phyloP scores from a whole-genome alignment of 306 rosid species.

The Rosa multiflora region DNA sequence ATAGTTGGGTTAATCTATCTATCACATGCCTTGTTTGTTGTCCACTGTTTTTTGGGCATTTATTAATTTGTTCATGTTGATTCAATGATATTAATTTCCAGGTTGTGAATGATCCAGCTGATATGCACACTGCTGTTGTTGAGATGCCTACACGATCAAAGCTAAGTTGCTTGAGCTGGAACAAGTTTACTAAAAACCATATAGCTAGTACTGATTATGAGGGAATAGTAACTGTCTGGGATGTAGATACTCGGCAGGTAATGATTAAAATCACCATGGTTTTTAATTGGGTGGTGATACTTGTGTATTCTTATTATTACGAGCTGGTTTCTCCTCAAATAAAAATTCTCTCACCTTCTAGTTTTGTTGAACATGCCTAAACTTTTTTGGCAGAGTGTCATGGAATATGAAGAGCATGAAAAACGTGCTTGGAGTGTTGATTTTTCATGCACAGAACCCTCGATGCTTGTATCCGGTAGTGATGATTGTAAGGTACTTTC shows the following conservation, averaged over 20 bases:
- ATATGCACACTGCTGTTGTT: conserved; percentile 84
- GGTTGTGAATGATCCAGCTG: conserved; percentile 92
- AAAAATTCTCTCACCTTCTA: background rate
- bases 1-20: background rate
- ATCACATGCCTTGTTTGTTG: background rate
- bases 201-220: conserved; percentile 99
- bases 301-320: background rate
- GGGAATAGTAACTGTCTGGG: conserved; percentile 98
- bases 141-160: conserved; percentile 97
- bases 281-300: background rate
- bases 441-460: conserved; percentile 91
- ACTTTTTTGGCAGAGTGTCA: conserved; percentile 60
- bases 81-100: conserved; percentile 39
- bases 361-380: background rate
- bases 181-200: conserved; percentile 79
- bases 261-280: conserved; percentile 17
- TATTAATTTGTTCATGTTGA: background rate
- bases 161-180: conserved; percentile 99
- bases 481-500: conserved; percentile 91
- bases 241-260: conserved; percentile 91
- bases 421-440: conserved; percentile 99
- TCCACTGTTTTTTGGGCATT: background rate
- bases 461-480: conserved; percentile 95
- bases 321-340: conserved; percentile 5
- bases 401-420: conserved; percentile 99